A percentile compares a stretch with the other conserved stretches of the same genome.
These are phyloP conservation scores for Rozella allomycis DNA, from an alignment of 371 early-diverging fungal genomes.

Conservation along the genomic window DNA sequence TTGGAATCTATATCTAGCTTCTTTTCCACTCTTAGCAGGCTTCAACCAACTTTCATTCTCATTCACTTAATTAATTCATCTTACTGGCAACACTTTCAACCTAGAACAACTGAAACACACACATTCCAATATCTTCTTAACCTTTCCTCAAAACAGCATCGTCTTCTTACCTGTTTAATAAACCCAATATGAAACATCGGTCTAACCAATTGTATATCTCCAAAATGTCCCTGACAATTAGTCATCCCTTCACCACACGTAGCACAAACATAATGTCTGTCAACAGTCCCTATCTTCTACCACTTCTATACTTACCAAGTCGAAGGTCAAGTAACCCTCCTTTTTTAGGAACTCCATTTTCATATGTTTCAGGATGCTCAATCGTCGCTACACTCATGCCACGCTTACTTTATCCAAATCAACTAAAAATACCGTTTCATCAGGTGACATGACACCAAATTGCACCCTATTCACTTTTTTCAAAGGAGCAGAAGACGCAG, in stretches of 20 bases:
- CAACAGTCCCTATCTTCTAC: slow-evolving; percentile 99
- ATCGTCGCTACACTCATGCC: slow-evolving; percentile 89
- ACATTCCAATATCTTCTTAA: slow-evolving; percentile 97
- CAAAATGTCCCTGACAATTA: slow-evolving; percentile 98
- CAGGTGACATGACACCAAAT: slow-evolving; percentile 88
- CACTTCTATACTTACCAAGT: no score
- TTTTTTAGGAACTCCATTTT: slow-evolving; percentile 75
- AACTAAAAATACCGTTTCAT: slow-evolving; percentile 55
- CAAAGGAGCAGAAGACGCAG: slow-evolving; percentile 72
- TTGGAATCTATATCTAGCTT: slow-evolving; percentile 53
- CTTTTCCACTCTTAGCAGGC: no score
- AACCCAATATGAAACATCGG: slow-evolving; percentile 78
- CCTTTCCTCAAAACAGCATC: slow-evolving; percentile 9
- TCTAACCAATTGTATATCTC: slow-evolving; percentile 93
- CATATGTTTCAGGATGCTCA: slow-evolving; percentile 84
- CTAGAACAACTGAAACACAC: slow-evolving; percentile 96
- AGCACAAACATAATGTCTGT: slow-evolving; percentile 90
- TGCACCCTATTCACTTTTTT: slow-evolving; percentile 73
- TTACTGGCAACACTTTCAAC: slow-evolving; percentile 63
- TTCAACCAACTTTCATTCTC: neutral
- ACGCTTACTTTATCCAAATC: slow-evolving; percentile 32
- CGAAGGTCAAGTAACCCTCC: slow-evolving; percentile 90
- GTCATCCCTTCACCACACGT: slow-evolving; percentile 92
- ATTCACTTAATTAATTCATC: slow-evolving; percentile 5
- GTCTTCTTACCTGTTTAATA: slow-evolving; percentile 12